Evolutionary conservation across 345 rosid species (phyloP).

Genomic region (Salix suchowensis): DNA sequence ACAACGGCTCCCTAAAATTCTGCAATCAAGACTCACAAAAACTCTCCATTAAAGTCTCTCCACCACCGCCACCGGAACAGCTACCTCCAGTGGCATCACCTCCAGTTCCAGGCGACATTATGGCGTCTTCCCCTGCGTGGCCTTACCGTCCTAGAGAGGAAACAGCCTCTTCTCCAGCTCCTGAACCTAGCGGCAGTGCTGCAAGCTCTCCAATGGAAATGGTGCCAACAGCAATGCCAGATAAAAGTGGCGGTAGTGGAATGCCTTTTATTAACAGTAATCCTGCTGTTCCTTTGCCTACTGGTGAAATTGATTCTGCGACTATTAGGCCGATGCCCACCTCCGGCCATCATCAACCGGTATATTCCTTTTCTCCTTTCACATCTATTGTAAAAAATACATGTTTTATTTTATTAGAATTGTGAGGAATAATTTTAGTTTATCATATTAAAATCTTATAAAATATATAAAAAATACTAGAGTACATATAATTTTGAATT

Average conservation of each 20-base stretch:
- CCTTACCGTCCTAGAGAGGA: conserved; percentile 69
- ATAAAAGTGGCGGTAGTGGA: conserved; percentile 57
- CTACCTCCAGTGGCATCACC: conserved; percentile 22
- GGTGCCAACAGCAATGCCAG: conserved; percentile 45
- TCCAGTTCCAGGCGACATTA: conserved; percentile 56
- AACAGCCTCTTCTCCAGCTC: conserved; percentile 50
- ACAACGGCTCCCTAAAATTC: conserved; percentile 54
- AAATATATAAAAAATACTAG: too few relatives aligned
- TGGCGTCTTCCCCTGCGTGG: conserved; percentile 75
- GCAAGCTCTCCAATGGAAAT: conserved; percentile 35
- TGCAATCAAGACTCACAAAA: conserved; percentile 50
- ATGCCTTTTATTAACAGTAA: conserved; percentile 86
- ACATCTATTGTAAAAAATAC: neutral
- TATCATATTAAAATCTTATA: too few relatives aligned
- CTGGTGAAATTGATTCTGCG: conserved; percentile 92
- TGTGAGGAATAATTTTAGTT: too few relatives aligned
- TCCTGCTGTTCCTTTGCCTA: conserved; percentile 94
- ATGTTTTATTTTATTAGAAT: too few relatives aligned
- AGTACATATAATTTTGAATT: too few relatives aligned
- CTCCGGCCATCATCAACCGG: conserved; percentile 42
- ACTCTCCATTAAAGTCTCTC: conserved; percentile 54
- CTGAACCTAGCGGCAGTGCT: conserved; percentile 35
- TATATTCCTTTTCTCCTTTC: neutral
- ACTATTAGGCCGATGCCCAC: conserved; percentile 70
- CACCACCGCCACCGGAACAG: conserved; percentile 29